Evolutionary conservation across 257 asterid genomes (phyloP).

Genomic region (Solanum megistacrolobum): DNA sequence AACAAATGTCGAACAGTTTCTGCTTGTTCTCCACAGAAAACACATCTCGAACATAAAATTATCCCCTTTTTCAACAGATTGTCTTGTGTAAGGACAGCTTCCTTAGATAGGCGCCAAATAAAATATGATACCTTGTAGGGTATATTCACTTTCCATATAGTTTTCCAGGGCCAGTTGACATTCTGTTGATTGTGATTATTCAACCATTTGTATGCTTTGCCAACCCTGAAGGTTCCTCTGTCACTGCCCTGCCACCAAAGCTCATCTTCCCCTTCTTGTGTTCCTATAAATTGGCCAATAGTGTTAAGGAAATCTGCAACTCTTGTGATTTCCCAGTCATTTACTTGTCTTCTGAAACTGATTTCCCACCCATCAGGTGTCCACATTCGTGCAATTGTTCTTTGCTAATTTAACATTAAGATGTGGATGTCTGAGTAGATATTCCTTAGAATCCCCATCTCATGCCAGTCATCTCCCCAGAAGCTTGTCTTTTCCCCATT

Average conservation of each 20-base stretch:
- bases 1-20: not conserved
- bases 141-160: not conserved
- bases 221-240: not conserved
- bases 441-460: too few species aligned
- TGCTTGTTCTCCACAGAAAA: not conserved
- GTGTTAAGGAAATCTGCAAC: not conserved
- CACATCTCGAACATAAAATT: not conserved
- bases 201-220: not conserved
- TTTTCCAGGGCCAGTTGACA: not conserved
- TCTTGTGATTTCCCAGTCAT: not conserved
- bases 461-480: too few species aligned
- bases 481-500: too few species aligned
- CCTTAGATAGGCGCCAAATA: not conserved
- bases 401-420: not conserved
- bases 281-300: not conserved
- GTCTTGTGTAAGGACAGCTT: not conserved
- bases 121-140: not conserved
- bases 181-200: not conserved
- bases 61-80: not conserved
- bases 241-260: not conserved
- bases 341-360: not conserved
- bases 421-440: not conserved
- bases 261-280: not conserved
- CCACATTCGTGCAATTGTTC: not conserved
- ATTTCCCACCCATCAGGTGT: not conserved